These are phyloP conservation scores for Ramalina peruviana DNA, from an alignment of 495 filamentous ascomycete species.

Conservation along the genomic window DNA sequence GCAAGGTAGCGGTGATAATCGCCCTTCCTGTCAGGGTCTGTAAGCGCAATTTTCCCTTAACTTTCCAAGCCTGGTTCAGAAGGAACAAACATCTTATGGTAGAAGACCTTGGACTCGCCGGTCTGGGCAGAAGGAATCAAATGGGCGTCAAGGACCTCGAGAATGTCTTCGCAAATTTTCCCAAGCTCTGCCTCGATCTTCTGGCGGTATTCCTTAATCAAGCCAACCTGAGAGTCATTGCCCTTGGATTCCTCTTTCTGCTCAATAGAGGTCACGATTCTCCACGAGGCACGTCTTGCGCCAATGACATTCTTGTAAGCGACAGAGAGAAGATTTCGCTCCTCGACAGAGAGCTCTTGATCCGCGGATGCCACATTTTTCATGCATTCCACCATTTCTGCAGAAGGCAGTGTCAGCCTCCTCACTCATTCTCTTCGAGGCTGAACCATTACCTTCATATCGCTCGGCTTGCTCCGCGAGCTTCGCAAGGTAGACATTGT, in stretches of 20 bases:
- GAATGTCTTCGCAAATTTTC: slow-evolving; percentile 99
- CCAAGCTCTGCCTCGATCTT: slow-evolving; percentile 98
- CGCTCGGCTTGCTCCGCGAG: slow-evolving; percentile 99
- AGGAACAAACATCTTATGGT: slow-evolving; percentile 90
- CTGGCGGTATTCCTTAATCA: slow-evolving; percentile 99
- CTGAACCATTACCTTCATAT: slow-evolving; percentile 66
- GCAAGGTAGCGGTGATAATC: slow-evolving; percentile 99
- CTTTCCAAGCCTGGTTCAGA: background rate
- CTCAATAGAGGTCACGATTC: slow-evolving; percentile 99
- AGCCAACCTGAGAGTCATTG: slow-evolving; percentile 77
- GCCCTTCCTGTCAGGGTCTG: slow-evolving; percentile 63
- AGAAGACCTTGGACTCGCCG: slow-evolving; percentile 99
- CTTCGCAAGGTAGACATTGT: slow-evolving; percentile 99
- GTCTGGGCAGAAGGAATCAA: slow-evolving; percentile 91
- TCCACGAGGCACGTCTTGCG: slow-evolving; percentile 96
- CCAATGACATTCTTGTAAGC: slow-evolving; percentile 99
- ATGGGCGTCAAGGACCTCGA: slow-evolving; percentile 91
- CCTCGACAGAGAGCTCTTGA: slow-evolving; percentile 95
- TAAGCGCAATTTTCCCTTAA: background rate
- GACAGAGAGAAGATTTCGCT: slow-evolving; percentile 97
- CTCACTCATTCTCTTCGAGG: background rate
- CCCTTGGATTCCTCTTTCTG: slow-evolving; percentile 99
- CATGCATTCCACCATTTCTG: slow-evolving; percentile 99
- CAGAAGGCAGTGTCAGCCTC: background rate
- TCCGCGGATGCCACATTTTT: slow-evolving; percentile 94